Evolutionary conservation across 331 rosid genomes (phyloP).

Genomic region (Quercus phellos): DNA sequence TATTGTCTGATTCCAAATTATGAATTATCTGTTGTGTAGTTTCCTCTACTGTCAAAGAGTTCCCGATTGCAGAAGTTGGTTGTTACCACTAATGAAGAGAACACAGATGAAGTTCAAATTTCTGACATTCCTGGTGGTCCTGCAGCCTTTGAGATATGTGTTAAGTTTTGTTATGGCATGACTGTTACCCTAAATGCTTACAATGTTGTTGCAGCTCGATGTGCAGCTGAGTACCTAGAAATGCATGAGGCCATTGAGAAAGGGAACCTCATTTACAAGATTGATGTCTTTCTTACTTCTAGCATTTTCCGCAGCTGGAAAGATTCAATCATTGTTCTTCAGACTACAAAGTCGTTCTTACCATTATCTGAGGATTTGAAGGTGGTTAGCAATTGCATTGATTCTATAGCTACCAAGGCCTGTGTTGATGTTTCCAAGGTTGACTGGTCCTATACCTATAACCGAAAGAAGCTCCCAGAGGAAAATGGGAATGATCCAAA

Average conservation of each 20-base stretch:
- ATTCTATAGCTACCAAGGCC: slow-evolving; percentile 72
- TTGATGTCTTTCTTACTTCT: slow-evolving; percentile 85
- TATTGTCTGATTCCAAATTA: slow-evolving; percentile 27
- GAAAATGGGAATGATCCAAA: slow-evolving; percentile 61
- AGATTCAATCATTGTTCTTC: slow-evolving; percentile 95
- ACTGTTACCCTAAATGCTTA: slow-evolving; percentile 89
- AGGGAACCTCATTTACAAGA: slow-evolving; percentile 92
- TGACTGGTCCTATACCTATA: slow-evolving; percentile 92
- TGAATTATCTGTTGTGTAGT: slow-evolving; percentile 41
- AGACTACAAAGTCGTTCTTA: slow-evolving; percentile 59
- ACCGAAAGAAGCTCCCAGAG: slow-evolving; percentile 76
- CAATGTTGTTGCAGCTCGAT: slow-evolving; percentile 69
- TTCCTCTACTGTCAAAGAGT: slow-evolving; percentile 96
- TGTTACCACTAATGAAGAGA: slow-evolving; percentile 50
- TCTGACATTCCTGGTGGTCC: slow-evolving; percentile 91
- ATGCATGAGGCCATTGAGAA: slow-evolving; percentile 86
- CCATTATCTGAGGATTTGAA: slow-evolving; percentile 72
- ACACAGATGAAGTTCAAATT: slow-evolving; percentile 55
- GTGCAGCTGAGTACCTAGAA: slow-evolving; percentile 91
- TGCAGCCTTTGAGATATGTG: slow-evolving; percentile 88
- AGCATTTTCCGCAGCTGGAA: slow-evolving; percentile 96
- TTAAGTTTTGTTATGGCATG: slow-evolving; percentile 96
- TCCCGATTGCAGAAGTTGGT: slow-evolving; percentile 68
- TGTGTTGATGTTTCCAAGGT: slow-evolving; percentile 76
- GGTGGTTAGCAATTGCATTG: slow-evolving; percentile 67